phyloP scores from a whole-genome alignment of 352 stramenopile species.

The Phytophthora podocarpi region DNA sequence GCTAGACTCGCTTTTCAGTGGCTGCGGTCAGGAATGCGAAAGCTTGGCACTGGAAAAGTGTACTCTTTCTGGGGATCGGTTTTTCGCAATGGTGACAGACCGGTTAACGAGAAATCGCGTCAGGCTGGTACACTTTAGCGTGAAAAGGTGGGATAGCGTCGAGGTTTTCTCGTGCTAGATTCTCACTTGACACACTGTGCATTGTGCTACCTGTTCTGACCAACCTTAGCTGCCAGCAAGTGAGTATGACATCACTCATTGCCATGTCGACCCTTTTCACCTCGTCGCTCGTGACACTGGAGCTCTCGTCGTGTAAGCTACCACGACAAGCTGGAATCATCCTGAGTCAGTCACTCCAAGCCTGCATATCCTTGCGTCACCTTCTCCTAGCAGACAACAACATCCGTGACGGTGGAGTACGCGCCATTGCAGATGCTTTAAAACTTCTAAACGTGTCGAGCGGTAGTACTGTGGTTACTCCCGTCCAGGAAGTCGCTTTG shows the following conservation, averaged over 20 bases:
- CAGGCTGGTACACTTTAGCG: slow-evolving; percentile 29
- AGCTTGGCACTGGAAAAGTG: slow-evolving; percentile 48
- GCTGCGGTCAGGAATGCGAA: slow-evolving; percentile 25
- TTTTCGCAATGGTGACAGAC: slow-evolving; percentile 37
- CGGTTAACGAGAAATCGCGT: slow-evolving; percentile 28
- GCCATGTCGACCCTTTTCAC: slow-evolving; percentile 45
- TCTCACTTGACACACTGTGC: neutral
- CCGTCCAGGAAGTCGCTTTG: neutral
- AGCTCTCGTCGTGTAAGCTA: slow-evolving; percentile 57
- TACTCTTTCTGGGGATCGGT: slow-evolving; percentile 41
- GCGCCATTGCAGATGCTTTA: slow-evolving; percentile 54
- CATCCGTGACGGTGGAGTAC: slow-evolving; percentile 56
- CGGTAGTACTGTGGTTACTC: neutral
- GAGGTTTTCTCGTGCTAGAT: neutral
- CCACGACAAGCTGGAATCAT: slow-evolving; percentile 64
- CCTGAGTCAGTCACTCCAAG: slow-evolving; percentile 58
- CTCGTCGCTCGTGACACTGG: slow-evolving; percentile 42
- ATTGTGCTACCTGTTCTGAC: neutral
- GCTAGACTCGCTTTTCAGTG: slow-evolving; percentile 38
- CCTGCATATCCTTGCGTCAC: slow-evolving; percentile 31
- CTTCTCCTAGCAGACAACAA: slow-evolving; percentile 58
- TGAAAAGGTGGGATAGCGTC: slow-evolving; percentile 30
- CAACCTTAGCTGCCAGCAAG: slow-evolving; percentile 39
- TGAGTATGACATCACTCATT: slow-evolving; percentile 69
- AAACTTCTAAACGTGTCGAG: slow-evolving; percentile 25